phyloP scores from a whole-genome alignment of 75 land plant genomes.

The Cunninghamia lanceolata region DNA sequence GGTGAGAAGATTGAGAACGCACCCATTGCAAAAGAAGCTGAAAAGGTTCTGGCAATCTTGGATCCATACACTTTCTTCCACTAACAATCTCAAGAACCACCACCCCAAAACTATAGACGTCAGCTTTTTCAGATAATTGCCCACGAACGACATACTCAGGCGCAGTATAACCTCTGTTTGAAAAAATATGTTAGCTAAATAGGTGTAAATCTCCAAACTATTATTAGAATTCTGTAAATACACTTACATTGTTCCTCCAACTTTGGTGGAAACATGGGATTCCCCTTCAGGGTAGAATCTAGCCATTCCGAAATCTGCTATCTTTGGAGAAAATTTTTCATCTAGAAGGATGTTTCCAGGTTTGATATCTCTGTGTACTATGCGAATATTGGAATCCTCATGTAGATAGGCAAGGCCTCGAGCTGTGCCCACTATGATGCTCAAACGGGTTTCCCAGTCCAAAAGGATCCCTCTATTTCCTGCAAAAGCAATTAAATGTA shows the following conservation, averaged over 20 bases:
- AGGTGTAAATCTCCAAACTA: not conserved
- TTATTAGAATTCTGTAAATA: not conserved
- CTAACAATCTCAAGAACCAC: too few species aligned
- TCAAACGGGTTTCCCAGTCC: constrained; percentile 26
- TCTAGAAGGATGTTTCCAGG: constrained; percentile 32
- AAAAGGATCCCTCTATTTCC: constrained; percentile 17
- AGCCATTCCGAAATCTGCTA: constrained; percentile 36
- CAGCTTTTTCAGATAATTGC: too few species aligned
- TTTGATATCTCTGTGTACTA: constrained; percentile 49
- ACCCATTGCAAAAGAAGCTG: too few species aligned
- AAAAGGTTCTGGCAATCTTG: too few species aligned
- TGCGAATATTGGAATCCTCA: constrained; percentile 26
- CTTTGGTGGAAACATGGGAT: constrained; percentile 14
- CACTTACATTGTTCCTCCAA: constrained; percentile 22
- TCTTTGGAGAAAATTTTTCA: constrained; percentile 24
- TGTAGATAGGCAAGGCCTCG: constrained; percentile 34
- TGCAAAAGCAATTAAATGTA: not conserved
- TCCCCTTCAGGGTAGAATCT: constrained; percentile 17
- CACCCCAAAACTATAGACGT: too few species aligned
- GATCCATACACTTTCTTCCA: too few species aligned
- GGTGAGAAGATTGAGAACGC: too few species aligned
- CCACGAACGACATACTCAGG: constrained; percentile 12
- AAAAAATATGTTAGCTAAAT: not conserved
- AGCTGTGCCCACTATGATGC: constrained; percentile 32
- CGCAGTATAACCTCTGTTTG: constrained; percentile 8